A percentile compares a stretch with the other conserved stretches of the same genome.
phyloP scores from a whole-genome alignment of 129 eudicot species.

The Sambucus nigra region DNA sequence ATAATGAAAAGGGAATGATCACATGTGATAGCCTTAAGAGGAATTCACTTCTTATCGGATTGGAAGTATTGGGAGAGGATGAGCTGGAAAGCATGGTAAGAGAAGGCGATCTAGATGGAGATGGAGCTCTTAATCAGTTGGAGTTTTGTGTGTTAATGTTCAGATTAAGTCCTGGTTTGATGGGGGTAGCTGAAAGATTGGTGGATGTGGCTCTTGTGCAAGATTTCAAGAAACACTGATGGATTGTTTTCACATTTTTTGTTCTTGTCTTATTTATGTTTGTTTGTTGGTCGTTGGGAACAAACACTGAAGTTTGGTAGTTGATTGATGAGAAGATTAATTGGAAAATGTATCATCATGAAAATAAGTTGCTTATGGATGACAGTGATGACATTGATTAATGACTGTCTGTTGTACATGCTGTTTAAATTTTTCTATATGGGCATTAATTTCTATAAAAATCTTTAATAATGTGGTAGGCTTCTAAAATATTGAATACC shows the following conservation, averaged over 20 bases:
- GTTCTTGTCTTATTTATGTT: neutral
- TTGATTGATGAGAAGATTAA: too few species aligned
- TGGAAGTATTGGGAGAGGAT: constrained; percentile 4
- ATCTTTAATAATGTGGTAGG: too few species aligned
- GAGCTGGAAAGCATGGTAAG: constrained; percentile 6
- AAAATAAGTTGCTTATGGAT: too few species aligned
- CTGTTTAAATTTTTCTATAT: too few species aligned
- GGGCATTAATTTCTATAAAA: too few species aligned
- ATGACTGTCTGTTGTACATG: too few species aligned
- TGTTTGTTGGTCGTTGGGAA: too few species aligned
- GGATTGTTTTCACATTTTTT: neutral
- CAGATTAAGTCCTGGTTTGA: constrained; percentile 11
- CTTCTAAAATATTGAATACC: too few species aligned
- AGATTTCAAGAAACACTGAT: too few species aligned
- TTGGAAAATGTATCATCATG: too few species aligned
- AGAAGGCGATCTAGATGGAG: constrained; percentile 19
- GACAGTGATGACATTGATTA: too few species aligned
- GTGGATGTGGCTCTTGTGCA: constrained; percentile 6
- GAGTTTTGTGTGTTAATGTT: constrained; percentile 13
- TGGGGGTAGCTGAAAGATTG: constrained; percentile 1
- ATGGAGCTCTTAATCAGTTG: constrained; percentile 13
- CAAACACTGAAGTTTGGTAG: too few species aligned
- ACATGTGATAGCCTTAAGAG: constrained; percentile 8
- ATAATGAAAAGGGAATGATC: constrained; percentile 10
- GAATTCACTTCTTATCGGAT: constrained; percentile 1